These are phyloP conservation scores for Stevia rebaudiana DNA, from an alignment of 140 eudicot genomes.

Conservation along the genomic window DNA sequence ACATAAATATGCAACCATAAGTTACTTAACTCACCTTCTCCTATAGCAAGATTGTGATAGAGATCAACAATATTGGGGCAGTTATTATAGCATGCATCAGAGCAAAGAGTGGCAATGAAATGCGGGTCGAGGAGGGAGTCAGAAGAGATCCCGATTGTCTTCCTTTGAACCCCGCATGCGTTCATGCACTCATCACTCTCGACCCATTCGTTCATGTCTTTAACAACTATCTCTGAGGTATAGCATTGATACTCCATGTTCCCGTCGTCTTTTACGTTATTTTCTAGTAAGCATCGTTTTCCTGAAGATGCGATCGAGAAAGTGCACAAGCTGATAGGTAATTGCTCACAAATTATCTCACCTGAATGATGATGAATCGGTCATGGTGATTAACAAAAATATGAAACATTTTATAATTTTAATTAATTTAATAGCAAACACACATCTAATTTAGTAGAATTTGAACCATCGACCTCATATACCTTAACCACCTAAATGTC, in stretches of 20 bases:
- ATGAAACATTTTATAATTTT: too few species aligned
- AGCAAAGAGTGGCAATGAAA: conserved; percentile 41
- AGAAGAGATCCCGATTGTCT: conserved; percentile 51
- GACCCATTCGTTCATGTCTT: conserved; percentile 33
- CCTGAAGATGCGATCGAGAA: conserved; percentile 46
- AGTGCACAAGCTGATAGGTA: conserved; percentile 36
- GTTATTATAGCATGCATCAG: conserved; percentile 35
- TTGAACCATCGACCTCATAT: too few species aligned
- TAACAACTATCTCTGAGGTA: conserved; percentile 36
- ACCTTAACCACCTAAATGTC: too few species aligned
- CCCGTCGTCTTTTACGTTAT: conserved; percentile 18
- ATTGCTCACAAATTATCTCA: conserved; percentile 42
- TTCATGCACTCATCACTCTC: conserved; percentile 44
- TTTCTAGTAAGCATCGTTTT: conserved; percentile 48
- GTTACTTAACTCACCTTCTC: conserved; percentile 55
- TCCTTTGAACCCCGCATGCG: conserved; percentile 55
- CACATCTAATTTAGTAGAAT: too few species aligned
- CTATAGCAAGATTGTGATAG: conserved; percentile 50
- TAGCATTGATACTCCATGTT: conserved; percentile 35
- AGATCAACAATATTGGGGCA: conserved; percentile 64
- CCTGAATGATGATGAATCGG: not conserved
- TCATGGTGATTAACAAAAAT: too few species aligned
- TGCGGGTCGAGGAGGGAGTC: conserved; percentile 45
- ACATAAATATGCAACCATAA: too few species aligned
- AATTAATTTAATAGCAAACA: too few species aligned